phyloP scores from a whole-genome alignment of 2,329 filamentous ascomycete genomes.

The Verticillium alfalfae region DNA sequence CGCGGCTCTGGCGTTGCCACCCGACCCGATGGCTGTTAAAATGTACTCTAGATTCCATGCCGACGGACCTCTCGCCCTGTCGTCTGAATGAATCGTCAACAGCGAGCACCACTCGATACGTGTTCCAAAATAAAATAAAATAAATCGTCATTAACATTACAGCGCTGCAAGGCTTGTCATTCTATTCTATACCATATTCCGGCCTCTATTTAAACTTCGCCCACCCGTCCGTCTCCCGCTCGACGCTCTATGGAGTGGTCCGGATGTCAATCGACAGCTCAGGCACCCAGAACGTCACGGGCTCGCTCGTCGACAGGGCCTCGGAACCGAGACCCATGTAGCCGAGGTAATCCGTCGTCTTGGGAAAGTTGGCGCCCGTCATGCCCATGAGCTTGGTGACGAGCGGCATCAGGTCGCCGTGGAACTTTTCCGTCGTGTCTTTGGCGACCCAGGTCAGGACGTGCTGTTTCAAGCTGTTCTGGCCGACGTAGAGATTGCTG shows the following conservation, averaged over 20 bases:
- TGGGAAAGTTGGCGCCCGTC: slow-evolving; percentile 27
- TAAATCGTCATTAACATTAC: neutral
- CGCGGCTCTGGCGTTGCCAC: too few relatives aligned
- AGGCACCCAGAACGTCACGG: slow-evolving; percentile 43
- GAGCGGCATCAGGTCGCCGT: slow-evolving; percentile 39
- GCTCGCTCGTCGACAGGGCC: slow-evolving; percentile 32
- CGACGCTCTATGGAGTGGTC: neutral
- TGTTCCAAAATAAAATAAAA: too few relatives aligned
- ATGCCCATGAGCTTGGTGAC: slow-evolving; percentile 31
- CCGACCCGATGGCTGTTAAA: too few relatives aligned
- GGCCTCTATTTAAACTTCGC: too few relatives aligned
- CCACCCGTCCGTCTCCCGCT: neutral
- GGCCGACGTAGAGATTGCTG: slow-evolving; percentile 34
- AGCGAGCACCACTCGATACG: too few relatives aligned
- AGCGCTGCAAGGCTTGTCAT: neutral
- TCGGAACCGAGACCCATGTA: slow-evolving; percentile 48
- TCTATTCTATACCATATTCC: neutral
- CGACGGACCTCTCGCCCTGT: too few relatives aligned
- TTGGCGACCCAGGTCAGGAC: slow-evolving; percentile 45
- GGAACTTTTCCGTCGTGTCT: slow-evolving; percentile 29
- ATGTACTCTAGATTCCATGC: too few relatives aligned
- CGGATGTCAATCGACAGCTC: slow-evolving; percentile 25
- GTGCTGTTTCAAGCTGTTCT: slow-evolving; percentile 32
- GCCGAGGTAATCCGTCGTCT: slow-evolving; percentile 38
- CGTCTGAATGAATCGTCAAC: too few relatives aligned